phyloP scores from a whole-genome alignment of 495 filamentous ascomycete genomes.

The Aspergillus steynii region DNA sequence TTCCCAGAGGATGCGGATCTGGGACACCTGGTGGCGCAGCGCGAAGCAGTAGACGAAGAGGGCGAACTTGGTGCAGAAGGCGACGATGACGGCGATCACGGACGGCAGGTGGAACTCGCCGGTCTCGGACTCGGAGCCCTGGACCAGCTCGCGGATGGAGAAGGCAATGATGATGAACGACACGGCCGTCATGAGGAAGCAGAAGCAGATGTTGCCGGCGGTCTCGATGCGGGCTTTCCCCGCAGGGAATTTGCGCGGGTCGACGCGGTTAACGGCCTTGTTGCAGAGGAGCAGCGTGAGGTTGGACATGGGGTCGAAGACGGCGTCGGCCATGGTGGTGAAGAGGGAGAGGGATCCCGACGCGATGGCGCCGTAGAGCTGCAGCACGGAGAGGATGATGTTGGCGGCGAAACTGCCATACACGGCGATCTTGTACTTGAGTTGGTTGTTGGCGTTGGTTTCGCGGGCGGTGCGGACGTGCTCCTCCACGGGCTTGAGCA shows the following conservation, averaged over 20 bases:
- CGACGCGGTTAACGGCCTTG: constrained; percentile 84
- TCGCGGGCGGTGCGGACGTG: constrained; percentile 79
- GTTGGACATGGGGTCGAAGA: constrained; percentile 95
- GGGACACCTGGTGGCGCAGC: constrained; percentile 81
- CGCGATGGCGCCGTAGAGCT: constrained; percentile 84
- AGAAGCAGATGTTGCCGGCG: constrained; percentile 95
- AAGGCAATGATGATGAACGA: constrained; percentile 90
- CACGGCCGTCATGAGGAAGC: constrained; percentile 92
- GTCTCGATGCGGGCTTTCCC: constrained; percentile 96
- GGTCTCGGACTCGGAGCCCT: constrained; percentile 39
- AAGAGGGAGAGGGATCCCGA: constrained; percentile 91
- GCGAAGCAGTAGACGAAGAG: constrained; percentile 94
- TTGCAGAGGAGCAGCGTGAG: constrained; percentile 83
- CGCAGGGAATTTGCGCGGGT: constrained; percentile 85
- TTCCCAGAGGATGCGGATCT: constrained; percentile 91
- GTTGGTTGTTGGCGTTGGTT: constrained; percentile 73
- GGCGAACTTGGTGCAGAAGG: constrained; percentile 78
- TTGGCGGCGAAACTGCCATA: constrained; percentile 89
- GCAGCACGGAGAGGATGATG: constrained; percentile 71
- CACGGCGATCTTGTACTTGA: constrained; percentile 87
- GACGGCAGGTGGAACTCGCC: constrained; percentile 79
- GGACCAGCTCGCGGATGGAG: constrained; percentile 67
- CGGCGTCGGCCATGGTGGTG: constrained; percentile 95
- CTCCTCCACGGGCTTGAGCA: constrained; percentile 92
- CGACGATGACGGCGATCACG: constrained; percentile 81